These are phyloP conservation scores for Trichoderma hamatum DNA, from an alignment of 2,329 filamentous ascomycete species.

Conservation along the genomic window DNA sequence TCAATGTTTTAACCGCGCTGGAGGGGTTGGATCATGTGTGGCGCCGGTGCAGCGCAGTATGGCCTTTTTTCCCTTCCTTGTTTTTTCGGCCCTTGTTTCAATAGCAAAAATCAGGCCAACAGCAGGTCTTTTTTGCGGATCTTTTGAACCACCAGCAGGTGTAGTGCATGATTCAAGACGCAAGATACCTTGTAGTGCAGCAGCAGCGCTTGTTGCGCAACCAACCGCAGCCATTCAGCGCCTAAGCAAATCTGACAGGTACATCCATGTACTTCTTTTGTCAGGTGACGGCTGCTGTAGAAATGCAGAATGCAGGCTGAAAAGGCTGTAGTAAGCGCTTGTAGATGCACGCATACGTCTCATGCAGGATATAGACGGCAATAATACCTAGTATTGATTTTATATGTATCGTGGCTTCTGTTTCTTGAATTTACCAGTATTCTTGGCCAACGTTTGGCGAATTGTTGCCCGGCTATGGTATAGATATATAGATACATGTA, in stretches of 20 bases:
- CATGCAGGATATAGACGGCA: not conserved
- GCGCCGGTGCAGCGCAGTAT: constrained; percentile 15
- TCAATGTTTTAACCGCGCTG: constrained; percentile 1
- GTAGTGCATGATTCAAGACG: constrained; percentile 2
- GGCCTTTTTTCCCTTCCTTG: not conserved
- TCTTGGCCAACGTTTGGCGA: not conserved
- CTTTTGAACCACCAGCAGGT: not conserved
- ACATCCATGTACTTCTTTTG: not conserved
- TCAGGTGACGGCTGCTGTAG: not conserved
- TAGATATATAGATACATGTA: not conserved
- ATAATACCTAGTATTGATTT: not conserved
- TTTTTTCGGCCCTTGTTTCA: not conserved
- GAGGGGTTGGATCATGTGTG: constrained; percentile 20
- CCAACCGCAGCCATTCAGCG: not conserved
- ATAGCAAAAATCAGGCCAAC: not conserved
- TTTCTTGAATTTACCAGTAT: not conserved
- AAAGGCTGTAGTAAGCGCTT: constrained; percentile 15
- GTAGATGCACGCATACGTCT: constrained; percentile 4
- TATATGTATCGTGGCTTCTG: not conserved
- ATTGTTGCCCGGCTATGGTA: not conserved
- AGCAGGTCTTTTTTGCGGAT: not conserved
- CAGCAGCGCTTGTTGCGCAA: not conserved
- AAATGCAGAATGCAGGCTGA: not conserved
- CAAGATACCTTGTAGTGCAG: not conserved
- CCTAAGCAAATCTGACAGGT: not conserved